Base-by-base conservation (phyloP, 768 basidiomycete genomes). In the Fistulinella prunicolor region DNA sequence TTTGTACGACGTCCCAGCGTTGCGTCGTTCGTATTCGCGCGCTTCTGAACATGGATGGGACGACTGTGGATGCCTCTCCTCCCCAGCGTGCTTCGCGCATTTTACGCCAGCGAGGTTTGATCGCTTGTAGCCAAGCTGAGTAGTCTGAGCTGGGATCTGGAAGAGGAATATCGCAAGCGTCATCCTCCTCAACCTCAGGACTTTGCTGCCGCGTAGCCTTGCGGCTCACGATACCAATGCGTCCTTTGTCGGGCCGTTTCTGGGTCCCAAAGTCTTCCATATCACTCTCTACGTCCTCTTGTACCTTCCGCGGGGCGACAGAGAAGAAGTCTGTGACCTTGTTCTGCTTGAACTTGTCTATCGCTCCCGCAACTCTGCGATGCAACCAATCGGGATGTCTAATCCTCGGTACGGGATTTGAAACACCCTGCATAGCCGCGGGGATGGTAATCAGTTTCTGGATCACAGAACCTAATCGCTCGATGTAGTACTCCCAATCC, bases 361-460 rank as follows among this genome's bases (percentile, higher is more conserved):
- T 82, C 14, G 86, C 80, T 12, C 85, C 89, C 13, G 86, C 87
- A 10, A 98, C 91, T 38, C 96, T 79, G 38, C 89, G 85, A 68
- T 89, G 86, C 38, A 99, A 74, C 96, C 96, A 98, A 64, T 99
- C 96, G 0, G 96, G 96, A 70, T 99, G 96, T 21, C 85, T 85
- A 52, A 98, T 86, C 23, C 96, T 85, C 9, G 95, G 90, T 5
- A 98, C 96, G 5, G 96, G 96, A 63, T 99, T 99, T 4, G 90
- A 68, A 41, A 99, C 89, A 58, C 95, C 95, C 65, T 99, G 96
- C 80, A 98, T 88, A 1, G 96, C 96, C 7, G 96, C 96, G 8
- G 96, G 96, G 58, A 99, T 99, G 2, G 96, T 99, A 70, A 99
- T 98, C 46, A 99, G 74, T 60, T 99, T 99, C 69, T 99, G 96